Evolutionary conservation across 768 basidiomycete species (phyloP), one percentile per base, ranked within the genome.

Genomic region (Boletus subcaerulescens): DNA sequence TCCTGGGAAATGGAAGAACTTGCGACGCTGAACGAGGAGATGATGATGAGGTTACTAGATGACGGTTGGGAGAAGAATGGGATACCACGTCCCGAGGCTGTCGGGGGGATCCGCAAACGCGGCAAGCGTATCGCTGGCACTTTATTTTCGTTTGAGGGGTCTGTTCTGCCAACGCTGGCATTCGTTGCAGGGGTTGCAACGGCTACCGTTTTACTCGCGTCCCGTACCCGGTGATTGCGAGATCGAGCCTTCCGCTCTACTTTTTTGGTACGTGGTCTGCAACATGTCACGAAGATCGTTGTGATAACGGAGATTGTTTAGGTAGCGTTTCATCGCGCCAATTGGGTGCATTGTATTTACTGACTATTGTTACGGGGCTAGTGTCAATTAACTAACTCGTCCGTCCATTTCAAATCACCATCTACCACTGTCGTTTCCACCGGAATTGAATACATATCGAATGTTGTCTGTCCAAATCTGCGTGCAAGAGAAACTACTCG

Each of bases 1-100:
- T 70, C 75, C 31, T 98, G 95, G 95, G 74, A 80, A 32, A 76
- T 98, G 76, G 89, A 88, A 43, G 88, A 95, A 52, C 80, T 99
- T 55, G 83, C 81, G 3, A 58, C 69, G 52, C 76, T 95, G 62
- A 83, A 92, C 68, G 84, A 89, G 32, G 74, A 65, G 15, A 77
- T 77, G 70, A 88, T 91, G 72, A 73, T 74, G 29, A 77, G 63
- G 53, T 71, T 98, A 17, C 70, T 99, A 56, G 83, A 91, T 57
- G 80, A 87, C 42, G 96, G 96, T 4, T 99, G 94, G 94, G 89
- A 93, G 62, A 79, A 82, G 43, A 73, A 79, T 50, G 56, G 61
- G 12, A 73, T 87, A 15, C 81, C 78, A 22, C 73, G 65, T 24
- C 71, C 78, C 10, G 65, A 74, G 53, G 74, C 78, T 35, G 57